phyloP scores from a whole-genome alignment of 176 grass and related monocot species.

The Carex pumila region DNA sequence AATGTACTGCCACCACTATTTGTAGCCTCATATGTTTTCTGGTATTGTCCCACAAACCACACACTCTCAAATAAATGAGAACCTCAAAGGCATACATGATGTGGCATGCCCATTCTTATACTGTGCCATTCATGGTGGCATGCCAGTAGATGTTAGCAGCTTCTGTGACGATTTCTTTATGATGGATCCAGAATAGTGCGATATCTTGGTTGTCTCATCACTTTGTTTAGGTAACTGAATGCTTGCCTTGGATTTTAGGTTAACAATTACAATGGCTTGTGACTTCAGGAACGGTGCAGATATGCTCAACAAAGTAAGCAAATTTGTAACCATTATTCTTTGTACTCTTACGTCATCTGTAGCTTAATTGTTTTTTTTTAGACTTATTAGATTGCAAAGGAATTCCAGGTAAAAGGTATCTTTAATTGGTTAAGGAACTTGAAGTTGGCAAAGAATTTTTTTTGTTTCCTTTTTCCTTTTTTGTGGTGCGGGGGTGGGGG shows the following conservation, averaged over 20 bases:
- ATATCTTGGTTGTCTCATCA: too few species aligned
- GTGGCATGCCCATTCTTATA: neutral
- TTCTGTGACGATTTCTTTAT: neutral
- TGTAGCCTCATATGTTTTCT: neutral
- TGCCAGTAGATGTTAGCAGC: neutral
- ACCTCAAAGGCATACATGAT: neutral
- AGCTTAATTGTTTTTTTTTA: neutral
- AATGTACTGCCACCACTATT: neutral
- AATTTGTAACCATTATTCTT: neutral
- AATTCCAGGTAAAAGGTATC: neutral
- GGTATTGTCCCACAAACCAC: neutral
- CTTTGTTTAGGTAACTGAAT: neutral
- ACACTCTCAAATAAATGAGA: neutral
- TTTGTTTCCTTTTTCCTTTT: too few species aligned
- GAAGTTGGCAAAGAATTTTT: neutral
- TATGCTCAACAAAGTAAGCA: constrained; percentile 1
- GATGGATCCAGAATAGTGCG: too few species aligned
- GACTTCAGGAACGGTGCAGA: neutral
- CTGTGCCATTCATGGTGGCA: neutral
- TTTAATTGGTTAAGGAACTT: neutral
- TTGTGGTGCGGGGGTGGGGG: too few species aligned
- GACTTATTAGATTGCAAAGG: neutral
- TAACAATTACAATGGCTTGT: neutral
- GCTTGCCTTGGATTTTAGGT: neutral
- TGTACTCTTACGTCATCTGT: neutral